These are phyloP conservation scores for Thinopyrum elongatum DNA, from an alignment of 176 grass and related monocot genomes.

Conservation along the genomic window DNA sequence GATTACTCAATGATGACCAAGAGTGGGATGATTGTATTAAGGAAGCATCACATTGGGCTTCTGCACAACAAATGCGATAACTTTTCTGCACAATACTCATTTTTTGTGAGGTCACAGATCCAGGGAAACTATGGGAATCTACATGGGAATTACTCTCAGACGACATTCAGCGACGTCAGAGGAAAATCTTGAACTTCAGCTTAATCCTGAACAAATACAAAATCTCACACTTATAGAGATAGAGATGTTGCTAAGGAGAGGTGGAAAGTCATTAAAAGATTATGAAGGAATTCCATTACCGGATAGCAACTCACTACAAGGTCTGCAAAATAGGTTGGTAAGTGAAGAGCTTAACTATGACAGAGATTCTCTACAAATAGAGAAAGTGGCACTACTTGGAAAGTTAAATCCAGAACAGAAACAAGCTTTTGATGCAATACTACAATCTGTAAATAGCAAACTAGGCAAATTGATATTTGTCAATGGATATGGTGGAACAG, in stretches of 20 bases:
- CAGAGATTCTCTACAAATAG: neutral
- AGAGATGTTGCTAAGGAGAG: neutral
- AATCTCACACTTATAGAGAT: neutral
- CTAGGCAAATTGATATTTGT: neutral
- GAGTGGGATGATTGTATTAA: slow-evolving; percentile 16
- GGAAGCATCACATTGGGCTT: slow-evolving; percentile 19
- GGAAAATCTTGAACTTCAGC: neutral
- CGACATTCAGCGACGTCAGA: neutral
- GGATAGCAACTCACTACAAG: neutral
- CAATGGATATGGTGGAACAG: neutral
- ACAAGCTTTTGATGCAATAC: neutral
- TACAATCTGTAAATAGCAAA: neutral
- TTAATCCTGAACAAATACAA: neutral
- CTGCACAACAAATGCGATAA: neutral
- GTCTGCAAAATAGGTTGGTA: neutral
- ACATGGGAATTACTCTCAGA: slow-evolving; percentile 14
- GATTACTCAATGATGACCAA: slow-evolving; percentile 21
- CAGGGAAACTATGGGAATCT: neutral
- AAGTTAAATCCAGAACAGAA: slow-evolving; percentile 6
- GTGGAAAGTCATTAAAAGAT: neutral
- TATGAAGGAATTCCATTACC: neutral
- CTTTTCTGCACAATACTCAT: slow-evolving; percentile 22
- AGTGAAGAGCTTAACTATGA: slow-evolving; percentile 26
- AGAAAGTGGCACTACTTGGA: neutral
- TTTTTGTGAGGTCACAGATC: neutral